Base-by-base conservation (phyloP, 2,329 filamentous ascomycete species). In the Colletotrichum sp. region DNA sequence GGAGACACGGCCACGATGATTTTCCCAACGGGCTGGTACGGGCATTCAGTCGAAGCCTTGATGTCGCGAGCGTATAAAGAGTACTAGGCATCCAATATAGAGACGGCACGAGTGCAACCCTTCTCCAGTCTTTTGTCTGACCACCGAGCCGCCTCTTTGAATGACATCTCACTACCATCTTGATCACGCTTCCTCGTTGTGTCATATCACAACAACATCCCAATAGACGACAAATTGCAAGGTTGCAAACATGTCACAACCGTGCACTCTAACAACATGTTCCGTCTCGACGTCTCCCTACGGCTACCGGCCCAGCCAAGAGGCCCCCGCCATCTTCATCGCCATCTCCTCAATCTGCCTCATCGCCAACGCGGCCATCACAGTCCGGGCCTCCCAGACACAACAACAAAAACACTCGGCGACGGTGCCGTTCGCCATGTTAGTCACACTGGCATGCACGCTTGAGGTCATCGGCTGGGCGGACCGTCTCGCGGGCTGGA, bases 381-480 rank as follows among this genome's bases (percentile, higher is more conserved):
- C 77, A 16, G 73, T 77, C 28, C 64, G 77, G 4, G 73, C 72
- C 28, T 39, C 39, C 1, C 72, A 64, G 3, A 43, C 16, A 18
- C 66, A 60, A 39, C n/a, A 63, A 55, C 28, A 48, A 2, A 4
- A 39, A 18, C 77, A 73, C 26, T 21, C 43, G 9, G 71, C n/a
- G 14, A 43, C 21, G n/a, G 64, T 30, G 77, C 60, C 78, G 8
- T 68, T 75, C 7, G 78, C 75, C 34, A 75, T 82, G 21, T 71
- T 78, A 64, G 67, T 82, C 16, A 77, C 76, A 12, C 60, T 80
- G 36, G 79, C 80, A 6, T 80, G 78, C 71, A 66, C 79, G 18
- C 77, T 82, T 36, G 80, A 82, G 66, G 72, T 79, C 9, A 55
- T 80, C 18, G 81, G 80, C 36, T 80, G 81, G 68, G 77, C 60